Evolutionary conservation across 106 monocot species (phyloP).

Genomic region (Alisma plantagoaquatica): DNA sequence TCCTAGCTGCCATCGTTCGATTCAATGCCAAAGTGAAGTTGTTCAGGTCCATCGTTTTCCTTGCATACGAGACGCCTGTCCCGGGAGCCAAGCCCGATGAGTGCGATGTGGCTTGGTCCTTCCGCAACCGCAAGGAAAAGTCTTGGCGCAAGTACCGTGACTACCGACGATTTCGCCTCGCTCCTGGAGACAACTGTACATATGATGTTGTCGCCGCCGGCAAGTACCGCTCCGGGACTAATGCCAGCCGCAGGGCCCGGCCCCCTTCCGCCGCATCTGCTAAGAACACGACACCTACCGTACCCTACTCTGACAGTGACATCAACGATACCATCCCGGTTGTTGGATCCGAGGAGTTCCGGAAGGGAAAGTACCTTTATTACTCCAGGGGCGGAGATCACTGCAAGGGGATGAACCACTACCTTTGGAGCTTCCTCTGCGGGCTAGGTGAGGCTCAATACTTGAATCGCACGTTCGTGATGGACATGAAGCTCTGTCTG

Average conservation of each 20-base stretch:
- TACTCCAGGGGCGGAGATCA: slow-evolving; percentile 62
- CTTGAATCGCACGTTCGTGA: slow-evolving; percentile 38
- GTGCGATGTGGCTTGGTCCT: slow-evolving; percentile 83
- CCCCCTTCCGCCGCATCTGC: not conserved
- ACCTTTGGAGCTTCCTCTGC: slow-evolving; percentile 43
- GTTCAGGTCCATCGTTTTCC: slow-evolving; percentile 55
- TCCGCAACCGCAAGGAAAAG: slow-evolving; percentile 70
- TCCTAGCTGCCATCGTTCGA: slow-evolving; percentile 31
- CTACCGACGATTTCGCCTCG: slow-evolving; percentile 63
- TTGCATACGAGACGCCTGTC: slow-evolving; percentile 68
- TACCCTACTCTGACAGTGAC: slow-evolving; percentile 33
- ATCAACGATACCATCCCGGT: slow-evolving; percentile 72
- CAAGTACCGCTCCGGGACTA: slow-evolving; percentile 52
- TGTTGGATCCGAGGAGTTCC: slow-evolving; percentile 52
- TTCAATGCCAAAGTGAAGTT: slow-evolving; percentile 34
- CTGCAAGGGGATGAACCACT: slow-evolving; percentile 52
- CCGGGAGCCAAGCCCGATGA: slow-evolving; percentile 32
- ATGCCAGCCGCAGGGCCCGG: slow-evolving; percentile 21
- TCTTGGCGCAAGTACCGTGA: slow-evolving; percentile 86
- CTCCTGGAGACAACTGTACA: slow-evolving; percentile 40
- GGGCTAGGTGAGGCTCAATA: slow-evolving; percentile 37
- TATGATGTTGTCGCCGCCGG: slow-evolving; percentile 33
- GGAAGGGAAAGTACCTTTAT: slow-evolving; percentile 52
- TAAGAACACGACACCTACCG: not conserved
- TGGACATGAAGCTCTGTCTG: slow-evolving; percentile 32